These are phyloP conservation scores for Zygnema cylindricum DNA, from an alignment of 139 green algal species.

Conservation along the genomic window DNA sequence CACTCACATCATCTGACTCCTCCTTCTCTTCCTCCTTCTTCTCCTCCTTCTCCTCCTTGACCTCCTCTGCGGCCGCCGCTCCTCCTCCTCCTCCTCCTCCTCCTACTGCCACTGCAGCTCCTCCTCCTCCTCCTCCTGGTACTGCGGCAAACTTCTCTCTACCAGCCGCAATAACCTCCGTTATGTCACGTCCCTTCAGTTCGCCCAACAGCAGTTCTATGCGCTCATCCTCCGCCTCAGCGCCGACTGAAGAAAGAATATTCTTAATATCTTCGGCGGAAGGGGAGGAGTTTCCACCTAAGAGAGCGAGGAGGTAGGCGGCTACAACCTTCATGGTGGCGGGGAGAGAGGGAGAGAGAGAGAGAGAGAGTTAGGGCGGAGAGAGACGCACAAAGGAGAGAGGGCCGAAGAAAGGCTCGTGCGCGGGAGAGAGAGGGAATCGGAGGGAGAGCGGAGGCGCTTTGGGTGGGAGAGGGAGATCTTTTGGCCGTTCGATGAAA, in stretches of 20 bases:
- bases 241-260: constrained; percentile 70
- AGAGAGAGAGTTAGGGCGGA: not conserved
- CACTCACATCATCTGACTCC: constrained; percentile 52
- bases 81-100: constrained; percentile 64
- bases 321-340: constrained; percentile 64
- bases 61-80: constrained; percentile 32
- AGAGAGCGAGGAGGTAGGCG: constrained; percentile 69
- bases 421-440: not conserved
- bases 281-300: constrained; percentile 75
- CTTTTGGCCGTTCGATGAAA: not conserved
- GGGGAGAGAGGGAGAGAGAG: not conserved
- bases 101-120: constrained; percentile 32
- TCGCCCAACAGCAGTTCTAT: constrained; percentile 73
- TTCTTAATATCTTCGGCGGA: constrained; percentile 73
- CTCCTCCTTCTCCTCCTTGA: constrained; percentile 65
- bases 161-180: constrained; percentile 70
- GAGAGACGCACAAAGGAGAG: too few species aligned
- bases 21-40: constrained; percentile 73
- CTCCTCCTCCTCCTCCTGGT: constrained; percentile 69
- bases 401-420: too few species aligned
- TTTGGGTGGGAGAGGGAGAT: not conserved
- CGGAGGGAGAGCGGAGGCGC: too few species aligned
- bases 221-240: constrained; percentile 73
- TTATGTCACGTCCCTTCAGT: constrained; percentile 81
- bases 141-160: constrained; percentile 78